Conservation (phyloP, 2,329 filamentous ascomycete species). For the Aspergillus sp. region DNA sequence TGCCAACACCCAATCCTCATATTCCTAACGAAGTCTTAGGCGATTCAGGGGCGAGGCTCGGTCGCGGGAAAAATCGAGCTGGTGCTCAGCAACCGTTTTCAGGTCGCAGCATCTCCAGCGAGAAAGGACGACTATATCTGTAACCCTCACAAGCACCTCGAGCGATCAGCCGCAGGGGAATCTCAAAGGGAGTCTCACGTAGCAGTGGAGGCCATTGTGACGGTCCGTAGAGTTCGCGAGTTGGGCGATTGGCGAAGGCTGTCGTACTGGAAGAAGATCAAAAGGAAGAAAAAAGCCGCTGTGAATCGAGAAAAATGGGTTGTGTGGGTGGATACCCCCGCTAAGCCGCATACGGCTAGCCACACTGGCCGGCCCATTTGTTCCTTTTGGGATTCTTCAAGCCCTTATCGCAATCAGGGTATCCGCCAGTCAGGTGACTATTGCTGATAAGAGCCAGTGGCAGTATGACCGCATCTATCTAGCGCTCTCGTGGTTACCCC, state of each 20-base stretch:
- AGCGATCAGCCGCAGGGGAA: constrained; percentile 37
- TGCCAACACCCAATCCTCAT: constrained; percentile 57
- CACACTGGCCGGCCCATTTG: neutral
- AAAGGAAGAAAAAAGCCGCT: constrained; percentile 25
- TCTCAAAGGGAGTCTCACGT: constrained; percentile 56
- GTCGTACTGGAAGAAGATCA: constrained; percentile 34
- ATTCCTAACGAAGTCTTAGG: constrained; percentile 34
- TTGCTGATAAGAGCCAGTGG: constrained; percentile 12
- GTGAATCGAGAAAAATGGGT: constrained; percentile 25
- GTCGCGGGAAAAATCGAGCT: constrained; percentile 74
- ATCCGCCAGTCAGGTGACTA: constrained; percentile 23
- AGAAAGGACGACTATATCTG: constrained; percentile 80
- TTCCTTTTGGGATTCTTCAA: constrained; percentile 13
- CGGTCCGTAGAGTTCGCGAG: constrained; percentile 47
- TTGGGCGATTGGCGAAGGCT: constrained; percentile 41
- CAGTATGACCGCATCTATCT: neutral
- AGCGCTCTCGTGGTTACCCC: neutral
- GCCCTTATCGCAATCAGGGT: constrained; percentile 31
- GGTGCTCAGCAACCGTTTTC: constrained; percentile 53
- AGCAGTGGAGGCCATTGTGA: constrained; percentile 63
- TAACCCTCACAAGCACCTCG: constrained; percentile 50
- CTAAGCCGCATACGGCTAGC: constrained; percentile 27
- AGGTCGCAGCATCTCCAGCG: constrained; percentile 63
- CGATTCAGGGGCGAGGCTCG: constrained; percentile 29
- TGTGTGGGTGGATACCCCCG: constrained; percentile 34